Percentiles rank a stretch among this genome's conserved stretches.
These are phyloP conservation scores for Hypocreales sp. DNA, from an alignment of 2,329 filamentous ascomycete genomes.

Conservation along the genomic window DNA sequence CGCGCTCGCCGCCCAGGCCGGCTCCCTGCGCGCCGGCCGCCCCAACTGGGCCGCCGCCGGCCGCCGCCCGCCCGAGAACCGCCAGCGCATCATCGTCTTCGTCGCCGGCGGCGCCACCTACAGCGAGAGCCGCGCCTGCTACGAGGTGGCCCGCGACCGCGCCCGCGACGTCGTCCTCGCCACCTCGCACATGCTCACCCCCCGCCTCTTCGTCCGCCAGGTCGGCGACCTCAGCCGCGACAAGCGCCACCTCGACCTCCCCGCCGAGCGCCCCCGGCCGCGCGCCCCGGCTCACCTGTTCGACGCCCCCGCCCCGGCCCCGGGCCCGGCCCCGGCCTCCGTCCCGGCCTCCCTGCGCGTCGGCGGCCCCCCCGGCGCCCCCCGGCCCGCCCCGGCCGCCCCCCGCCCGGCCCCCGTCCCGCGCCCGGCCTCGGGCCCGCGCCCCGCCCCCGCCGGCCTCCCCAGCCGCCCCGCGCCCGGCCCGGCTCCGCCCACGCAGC, in stretches of 20 bases:
- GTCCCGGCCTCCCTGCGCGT: no score
- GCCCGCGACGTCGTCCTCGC: conserved; percentile 75
- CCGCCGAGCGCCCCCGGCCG: conserved; percentile 64
- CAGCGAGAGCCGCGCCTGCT: conserved; percentile 77
- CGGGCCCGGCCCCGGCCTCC: conserved; percentile 14
- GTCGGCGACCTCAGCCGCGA: conserved; percentile 64
- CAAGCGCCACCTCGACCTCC: conserved; percentile 63
- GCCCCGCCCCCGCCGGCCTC: conserved; percentile 7
- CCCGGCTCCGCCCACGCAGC: conserved; percentile 24
- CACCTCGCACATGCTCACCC: conserved; percentile 86
- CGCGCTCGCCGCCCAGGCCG: conserved; percentile 38
- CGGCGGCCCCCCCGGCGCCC: conserved; percentile 6
- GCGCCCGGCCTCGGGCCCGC: neutral
- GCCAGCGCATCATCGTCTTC: conserved; percentile 83
- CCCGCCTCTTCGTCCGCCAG: conserved; percentile 68
- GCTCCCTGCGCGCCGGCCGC: conserved; percentile 78
- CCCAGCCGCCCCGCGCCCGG: conserved; percentile 7
- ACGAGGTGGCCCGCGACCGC: conserved; percentile 60
- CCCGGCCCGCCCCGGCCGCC: conserved; percentile 6
- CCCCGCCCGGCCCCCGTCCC: conserved; percentile 1
- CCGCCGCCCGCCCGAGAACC: conserved; percentile 57
- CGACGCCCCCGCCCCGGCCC: conserved; percentile 48
- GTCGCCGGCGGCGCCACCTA: conserved; percentile 93
- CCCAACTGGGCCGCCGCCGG: conserved; percentile 89
- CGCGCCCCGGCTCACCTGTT: conserved; percentile 77